Evolutionary conservation across 192 early-diverging fungal genomes (phyloP), one percentile per base, ranked within the genome.

Genomic region (Rhizophagus clarus): DNA sequence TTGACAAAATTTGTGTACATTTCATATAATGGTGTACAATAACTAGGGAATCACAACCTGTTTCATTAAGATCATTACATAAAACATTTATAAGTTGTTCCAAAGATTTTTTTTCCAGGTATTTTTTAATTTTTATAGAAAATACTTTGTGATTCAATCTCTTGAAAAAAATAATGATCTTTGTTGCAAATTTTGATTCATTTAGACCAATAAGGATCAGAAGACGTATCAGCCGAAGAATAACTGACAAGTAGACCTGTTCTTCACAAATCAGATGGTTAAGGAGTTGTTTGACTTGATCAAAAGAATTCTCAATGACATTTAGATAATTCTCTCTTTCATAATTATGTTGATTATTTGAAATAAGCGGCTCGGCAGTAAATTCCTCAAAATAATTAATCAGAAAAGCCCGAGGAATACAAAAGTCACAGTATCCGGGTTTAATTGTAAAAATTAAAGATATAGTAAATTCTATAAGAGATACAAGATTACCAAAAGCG

Each of bases 221-320:
- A 11, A 77, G 76, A 14, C 76, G 76, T 67, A 77, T 77, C 26
- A 64, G n/a, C 22, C 76, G 61, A 77, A 77, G 63, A 24, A 67
- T 77, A 34, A 77, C 28, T 20, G 40, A 20, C 49, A 49, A 61
- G 22, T 72, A 72, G 12, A 17, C 12, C 71, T 72, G 31, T 9
- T 45, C 71, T 17, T 34, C 26, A 60, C 24, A 31, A 56, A 56
- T 17, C 31, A 56, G 5, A 10, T 4, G 42, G 26, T 22, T 2
- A 11, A 74, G 42, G 31, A 74, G 47, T 4, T 60, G 24, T 74
- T 49, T 22, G 60, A 60, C 51, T 74, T 74, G 73, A 61, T 61
- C 26, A 56, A 74, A 2, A 8, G 26, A 74, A 49, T 74, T 32
- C 0, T 60, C 24, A 24, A 74, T 70, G 1, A 3, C 34, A 17